These are phyloP conservation scores for Melaleuca quinquenervia DNA, from an alignment of 345 rosid genomes.

Conservation along the genomic window DNA sequence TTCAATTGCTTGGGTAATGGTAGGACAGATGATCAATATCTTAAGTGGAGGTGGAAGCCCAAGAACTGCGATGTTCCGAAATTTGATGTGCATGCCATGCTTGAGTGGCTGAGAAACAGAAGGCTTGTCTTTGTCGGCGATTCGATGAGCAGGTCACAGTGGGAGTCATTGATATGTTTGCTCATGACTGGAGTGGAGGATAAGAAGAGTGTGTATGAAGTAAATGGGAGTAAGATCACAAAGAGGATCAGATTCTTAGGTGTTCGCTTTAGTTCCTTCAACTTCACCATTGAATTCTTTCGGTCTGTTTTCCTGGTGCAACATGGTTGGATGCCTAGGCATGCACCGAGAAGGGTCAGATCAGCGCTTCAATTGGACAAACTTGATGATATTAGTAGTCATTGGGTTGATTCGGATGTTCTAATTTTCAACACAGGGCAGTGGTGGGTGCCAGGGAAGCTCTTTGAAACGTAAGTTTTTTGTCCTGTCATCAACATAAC, in stretches of 20 bases:
- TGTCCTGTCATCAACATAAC: background rate
- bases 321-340: slow-evolving; percentile 55
- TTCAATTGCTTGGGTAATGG: slow-evolving; percentile 77
- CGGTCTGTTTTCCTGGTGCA: slow-evolving; percentile 89
- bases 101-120: slow-evolving; percentile 52
- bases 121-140: slow-evolving; percentile 88
- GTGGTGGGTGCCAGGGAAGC: slow-evolving; percentile 99
- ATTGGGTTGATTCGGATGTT: slow-evolving; percentile 68
- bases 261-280: slow-evolving; percentile 65
- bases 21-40: slow-evolving; percentile 42
- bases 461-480: slow-evolving; percentile 63
- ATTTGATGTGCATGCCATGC: slow-evolving; percentile 26
- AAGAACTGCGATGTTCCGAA: slow-evolving; percentile 51
- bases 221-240: slow-evolving; percentile 65
- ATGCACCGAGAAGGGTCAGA: slow-evolving; percentile 69
- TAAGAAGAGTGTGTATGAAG: slow-evolving; percentile 74
- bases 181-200: slow-evolving; percentile 77
- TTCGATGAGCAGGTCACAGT: slow-evolving; percentile 82
- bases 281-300: slow-evolving; percentile 75
- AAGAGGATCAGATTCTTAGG: slow-evolving; percentile 69
- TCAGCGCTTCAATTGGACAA: slow-evolving; percentile 62
- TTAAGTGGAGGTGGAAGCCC: slow-evolving; percentile 84
- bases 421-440: slow-evolving; percentile 87
- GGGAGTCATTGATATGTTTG: slow-evolving; percentile 90
- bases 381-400: slow-evolving; percentile 60